These are phyloP conservation scores for Russula olivacea DNA, from an alignment of 768 basidiomycete species.

Conservation along the genomic window DNA sequence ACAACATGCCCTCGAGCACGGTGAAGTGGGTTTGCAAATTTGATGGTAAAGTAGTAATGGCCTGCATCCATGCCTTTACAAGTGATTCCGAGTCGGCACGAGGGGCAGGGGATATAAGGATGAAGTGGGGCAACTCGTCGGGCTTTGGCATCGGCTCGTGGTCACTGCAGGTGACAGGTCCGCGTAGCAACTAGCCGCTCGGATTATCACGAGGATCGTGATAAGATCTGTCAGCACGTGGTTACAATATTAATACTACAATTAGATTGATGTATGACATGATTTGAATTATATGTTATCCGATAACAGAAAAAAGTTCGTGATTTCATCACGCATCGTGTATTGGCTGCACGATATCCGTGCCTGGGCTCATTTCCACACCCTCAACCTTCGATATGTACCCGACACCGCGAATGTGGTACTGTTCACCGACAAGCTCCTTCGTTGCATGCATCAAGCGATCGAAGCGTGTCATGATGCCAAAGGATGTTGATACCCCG, in stretches of 20 bases:
- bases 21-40: constrained; percentile 17
- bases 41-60: constrained; percentile 3
- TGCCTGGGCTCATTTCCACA: constrained; percentile 33
- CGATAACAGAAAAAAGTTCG: too few relatives aligned
- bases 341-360: constrained; percentile 26
- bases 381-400: constrained; percentile 26
- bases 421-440: constrained; percentile 82
- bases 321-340: constrained; percentile 9
- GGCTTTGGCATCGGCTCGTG: too few relatives aligned
- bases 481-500: constrained; percentile 60
- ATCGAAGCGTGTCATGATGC: constrained; percentile 68
- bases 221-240: too few relatives aligned
- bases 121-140: constrained; percentile 4
- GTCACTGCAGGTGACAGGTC: too few relatives aligned
- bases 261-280: too few relatives aligned
- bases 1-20: constrained; percentile 11
- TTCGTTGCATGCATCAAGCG: constrained; percentile 75
- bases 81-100: neutral
- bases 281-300: too few relatives aligned
- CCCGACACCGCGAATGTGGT: constrained; percentile 71
- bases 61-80: neutral
- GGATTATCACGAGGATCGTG: too few relatives aligned
- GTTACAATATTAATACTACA: too few relatives aligned
- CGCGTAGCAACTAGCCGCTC: too few relatives aligned
- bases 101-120: constrained; percentile 15